These are phyloP conservation scores for Podila verticillata DNA, from an alignment of 192 early-diverging fungal genomes.

Conservation along the genomic window DNA sequence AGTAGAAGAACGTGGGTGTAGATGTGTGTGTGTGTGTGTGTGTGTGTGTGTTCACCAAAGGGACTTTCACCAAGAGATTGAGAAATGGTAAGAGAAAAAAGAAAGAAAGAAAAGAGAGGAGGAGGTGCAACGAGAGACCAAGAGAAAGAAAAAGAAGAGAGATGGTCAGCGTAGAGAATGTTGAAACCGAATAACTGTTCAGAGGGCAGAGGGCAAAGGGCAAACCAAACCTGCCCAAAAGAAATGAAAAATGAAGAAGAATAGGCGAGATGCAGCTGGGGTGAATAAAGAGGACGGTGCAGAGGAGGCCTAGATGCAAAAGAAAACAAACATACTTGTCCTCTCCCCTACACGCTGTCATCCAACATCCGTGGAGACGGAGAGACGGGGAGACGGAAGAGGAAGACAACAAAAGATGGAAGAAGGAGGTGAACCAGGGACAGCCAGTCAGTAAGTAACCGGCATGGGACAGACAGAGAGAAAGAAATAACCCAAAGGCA, in stretches of 20 bases:
- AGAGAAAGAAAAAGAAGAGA: not conserved
- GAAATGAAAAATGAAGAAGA: no score
- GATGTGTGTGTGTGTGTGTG: no score
- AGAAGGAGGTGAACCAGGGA: not conserved
- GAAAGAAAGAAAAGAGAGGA: not conserved
- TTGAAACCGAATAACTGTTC: no score
- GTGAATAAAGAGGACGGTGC: no score
- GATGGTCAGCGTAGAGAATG: no score
- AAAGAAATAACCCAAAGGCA: not conserved
- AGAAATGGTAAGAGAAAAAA: not conserved
- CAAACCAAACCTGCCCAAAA: no score
- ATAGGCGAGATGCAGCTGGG: no score
- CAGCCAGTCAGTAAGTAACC: not conserved
- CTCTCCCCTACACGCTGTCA: no score
- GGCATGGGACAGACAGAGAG: not conserved
- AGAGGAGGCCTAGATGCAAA: no score
- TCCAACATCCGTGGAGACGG: not conserved
- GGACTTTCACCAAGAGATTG: not conserved
- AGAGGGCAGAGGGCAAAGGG: no score
- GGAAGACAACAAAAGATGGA: not conserved
- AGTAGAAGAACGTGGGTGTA: not conserved
- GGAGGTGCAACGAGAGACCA: not conserved
- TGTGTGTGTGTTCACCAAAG: no score
- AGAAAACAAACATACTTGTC: no score
- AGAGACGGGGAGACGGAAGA: not conserved